phyloP scores from a whole-genome alignment of 2,329 filamentous ascomycete genomes.

The Aureobasidium musti region DNA sequence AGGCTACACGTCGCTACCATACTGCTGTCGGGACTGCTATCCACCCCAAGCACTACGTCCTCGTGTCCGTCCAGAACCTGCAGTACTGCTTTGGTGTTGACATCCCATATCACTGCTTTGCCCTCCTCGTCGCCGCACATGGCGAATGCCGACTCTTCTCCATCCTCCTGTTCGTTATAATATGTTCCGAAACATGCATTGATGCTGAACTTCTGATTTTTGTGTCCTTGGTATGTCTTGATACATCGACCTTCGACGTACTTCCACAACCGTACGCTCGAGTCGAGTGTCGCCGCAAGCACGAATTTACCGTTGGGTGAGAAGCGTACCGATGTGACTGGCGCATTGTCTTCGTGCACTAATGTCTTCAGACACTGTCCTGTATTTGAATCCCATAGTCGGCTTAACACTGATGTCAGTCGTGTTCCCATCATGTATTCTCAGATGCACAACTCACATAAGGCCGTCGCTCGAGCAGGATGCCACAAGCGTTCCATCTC shows the following conservation, averaged over 20 bases:
- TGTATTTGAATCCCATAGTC: conserved; percentile 94
- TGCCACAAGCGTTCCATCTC: conserved; percentile 87
- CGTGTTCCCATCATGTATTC: not conserved
- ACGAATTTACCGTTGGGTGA: conserved; percentile 92
- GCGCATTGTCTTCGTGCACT: conserved; percentile 93
- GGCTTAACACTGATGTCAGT: conserved; percentile 48
- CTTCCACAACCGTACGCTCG: conserved; percentile 88
- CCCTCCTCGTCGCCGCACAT: conserved; percentile 88
- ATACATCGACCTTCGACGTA: conserved; percentile 88
- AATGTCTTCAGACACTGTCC: conserved; percentile 94
- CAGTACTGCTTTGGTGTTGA: conserved; percentile 77
- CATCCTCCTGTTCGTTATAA: conserved; percentile 35
- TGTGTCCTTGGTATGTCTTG: conserved; percentile 95
- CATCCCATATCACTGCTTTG: conserved; percentile 84
- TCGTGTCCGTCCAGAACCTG: conserved; percentile 64
- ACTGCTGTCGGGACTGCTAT: conserved; percentile 57
- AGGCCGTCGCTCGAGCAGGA: conserved; percentile 90
- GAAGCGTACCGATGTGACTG: conserved; percentile 87
- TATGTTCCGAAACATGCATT: conserved; percentile 78
- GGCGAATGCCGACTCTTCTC: conserved; percentile 60
- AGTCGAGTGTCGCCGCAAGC: conserved; percentile 87
- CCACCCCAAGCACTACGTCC: conserved; percentile 61
- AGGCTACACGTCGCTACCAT: conserved; percentile 64
- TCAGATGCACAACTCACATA: conserved; percentile 58
- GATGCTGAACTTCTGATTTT: conserved; percentile 82